These are phyloP conservation scores for Avicennia marina DNA, from an alignment of 257 asterid genomes.

Conservation along the genomic window DNA sequence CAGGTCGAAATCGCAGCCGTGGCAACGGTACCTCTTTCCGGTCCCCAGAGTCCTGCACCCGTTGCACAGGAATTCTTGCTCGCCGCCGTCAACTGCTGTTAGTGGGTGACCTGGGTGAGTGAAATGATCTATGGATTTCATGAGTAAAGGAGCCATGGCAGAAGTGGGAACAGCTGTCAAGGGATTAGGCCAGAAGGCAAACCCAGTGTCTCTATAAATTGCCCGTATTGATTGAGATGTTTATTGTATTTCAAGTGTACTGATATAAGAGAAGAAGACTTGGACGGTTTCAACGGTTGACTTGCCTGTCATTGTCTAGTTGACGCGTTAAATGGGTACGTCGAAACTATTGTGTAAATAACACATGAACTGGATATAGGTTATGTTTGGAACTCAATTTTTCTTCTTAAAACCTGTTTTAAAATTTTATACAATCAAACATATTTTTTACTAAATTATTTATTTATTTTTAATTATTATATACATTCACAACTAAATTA, in stretches of 20 bases:
- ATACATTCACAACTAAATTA: too few species aligned
- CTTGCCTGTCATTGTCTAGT: slow-evolving; percentile 9
- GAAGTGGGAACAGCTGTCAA: not conserved
- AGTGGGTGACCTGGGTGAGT: slow-evolving; percentile 34
- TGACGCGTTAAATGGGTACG: too few species aligned
- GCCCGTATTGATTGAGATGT: slow-evolving; percentile 3
- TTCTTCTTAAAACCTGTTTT: too few species aligned
- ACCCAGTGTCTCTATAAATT: not conserved
- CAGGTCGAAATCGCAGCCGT: slow-evolving; percentile 37
- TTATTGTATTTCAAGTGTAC: not conserved
- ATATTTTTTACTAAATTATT: too few species aligned
- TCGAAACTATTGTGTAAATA: too few species aligned
- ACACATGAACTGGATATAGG: too few species aligned
- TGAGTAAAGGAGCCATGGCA: slow-evolving; percentile 27
- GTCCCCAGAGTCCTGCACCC: slow-evolving; percentile 37
- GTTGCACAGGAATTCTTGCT: slow-evolving; percentile 26
- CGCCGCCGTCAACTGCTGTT: not conserved
- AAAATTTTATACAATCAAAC: too few species aligned
- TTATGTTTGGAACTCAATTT: too few species aligned
- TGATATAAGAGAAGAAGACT: not conserved
- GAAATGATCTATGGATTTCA: slow-evolving; percentile 28
- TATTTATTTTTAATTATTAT: too few species aligned
- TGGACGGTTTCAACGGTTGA: slow-evolving; percentile 3
- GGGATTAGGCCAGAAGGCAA: not conserved
- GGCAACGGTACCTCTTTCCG: slow-evolving; percentile 38